phyloP scores from a whole-genome alignment of 208 protist species.

The Acanthamoeba divionensis region DNA sequence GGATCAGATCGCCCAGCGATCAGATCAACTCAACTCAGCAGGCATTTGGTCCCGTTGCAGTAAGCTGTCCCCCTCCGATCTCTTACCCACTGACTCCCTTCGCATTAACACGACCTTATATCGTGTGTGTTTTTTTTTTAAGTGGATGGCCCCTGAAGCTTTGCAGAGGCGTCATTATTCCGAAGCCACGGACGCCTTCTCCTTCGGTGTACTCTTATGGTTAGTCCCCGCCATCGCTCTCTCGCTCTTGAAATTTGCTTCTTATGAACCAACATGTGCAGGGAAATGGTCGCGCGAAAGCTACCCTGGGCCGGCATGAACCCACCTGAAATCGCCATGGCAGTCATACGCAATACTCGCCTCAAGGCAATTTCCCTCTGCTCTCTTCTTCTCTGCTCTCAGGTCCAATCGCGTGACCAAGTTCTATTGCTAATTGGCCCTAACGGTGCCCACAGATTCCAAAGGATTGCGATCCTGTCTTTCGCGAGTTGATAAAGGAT shows the following conservation, averaged over 20 bases:
- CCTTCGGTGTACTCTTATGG: conserved; percentile 42
- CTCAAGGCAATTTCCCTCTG: not conserved
- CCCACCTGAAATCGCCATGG: conserved; percentile 17
- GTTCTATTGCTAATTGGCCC: no score
- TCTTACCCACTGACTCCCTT: not conserved
- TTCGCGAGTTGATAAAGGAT: conserved; percentile 15
- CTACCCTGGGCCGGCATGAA: not conserved
- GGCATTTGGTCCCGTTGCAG: not conserved
- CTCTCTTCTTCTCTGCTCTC: no score
- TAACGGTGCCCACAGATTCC: no score
- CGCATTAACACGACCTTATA: not conserved
- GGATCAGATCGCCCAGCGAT: not conserved
- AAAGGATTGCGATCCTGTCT: conserved; percentile 36
- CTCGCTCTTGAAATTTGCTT: not conserved
- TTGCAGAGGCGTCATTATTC: not conserved
- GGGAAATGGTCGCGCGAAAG: conserved; percentile 27
- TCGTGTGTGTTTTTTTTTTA: not conserved
- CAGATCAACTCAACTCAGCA: not conserved
- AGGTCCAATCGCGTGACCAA: no score
- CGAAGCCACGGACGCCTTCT: conserved; percentile 39
- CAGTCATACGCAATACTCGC: conserved; percentile 19
- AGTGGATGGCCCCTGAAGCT: conserved; percentile 48
- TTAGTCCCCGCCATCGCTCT: not conserved
- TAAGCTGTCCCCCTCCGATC: not conserved
- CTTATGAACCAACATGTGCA: not conserved